Evolutionary conservation across 1,284 basidiomycete species (phyloP), one percentile per base, ranked within the genome.

Genomic region (Peniophora sp.): DNA sequence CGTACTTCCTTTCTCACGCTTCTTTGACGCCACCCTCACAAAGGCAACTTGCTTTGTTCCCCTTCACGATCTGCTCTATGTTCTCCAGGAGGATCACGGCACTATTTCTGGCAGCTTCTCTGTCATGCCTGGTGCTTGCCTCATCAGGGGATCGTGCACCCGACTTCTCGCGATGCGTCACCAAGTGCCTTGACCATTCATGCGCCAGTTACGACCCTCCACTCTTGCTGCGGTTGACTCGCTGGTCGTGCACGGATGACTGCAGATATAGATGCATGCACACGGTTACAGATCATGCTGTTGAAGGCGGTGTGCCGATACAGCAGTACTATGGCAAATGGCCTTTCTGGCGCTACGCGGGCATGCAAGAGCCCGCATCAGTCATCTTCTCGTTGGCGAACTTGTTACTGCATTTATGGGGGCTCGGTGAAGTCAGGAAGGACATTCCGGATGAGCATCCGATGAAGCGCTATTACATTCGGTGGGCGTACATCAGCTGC

Each of bases 261-360:
- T 98, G 95, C 76, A 83, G 82, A 62, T 98, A 99, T 63, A 69
- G 69, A 17, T 99, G 96, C 70, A 90, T 89, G 74, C 93, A 97
- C 62, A 66, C 74, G 48, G 75, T 96, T 50, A 97, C 93, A 14
- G 75, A 83, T 55, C 68, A 75, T 20, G 80, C 83, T 22, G 61
- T 83, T 14, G 49, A 59, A 36, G 59, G 59, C 2, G 75, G 69
- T 14, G 63, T 53, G 58, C 67, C 36, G 25, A 69, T 88, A 19
- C 76, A 89, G 50, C 94, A 97, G 61, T 97, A 90, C 66, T 82
- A 93, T 61, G 97, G 97, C 22, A 99, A 99, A 72, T 99, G 96
- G 95, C 91, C 93, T 0, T 97, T 97, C 66, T 87, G 85, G 79
- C 77, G 93, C 38, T 69, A 90, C 20, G 68, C 76, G 3, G 92